Conservation (phyloP, 306 rosid genomes). For the Cicer pinnatifidum region DNA sequence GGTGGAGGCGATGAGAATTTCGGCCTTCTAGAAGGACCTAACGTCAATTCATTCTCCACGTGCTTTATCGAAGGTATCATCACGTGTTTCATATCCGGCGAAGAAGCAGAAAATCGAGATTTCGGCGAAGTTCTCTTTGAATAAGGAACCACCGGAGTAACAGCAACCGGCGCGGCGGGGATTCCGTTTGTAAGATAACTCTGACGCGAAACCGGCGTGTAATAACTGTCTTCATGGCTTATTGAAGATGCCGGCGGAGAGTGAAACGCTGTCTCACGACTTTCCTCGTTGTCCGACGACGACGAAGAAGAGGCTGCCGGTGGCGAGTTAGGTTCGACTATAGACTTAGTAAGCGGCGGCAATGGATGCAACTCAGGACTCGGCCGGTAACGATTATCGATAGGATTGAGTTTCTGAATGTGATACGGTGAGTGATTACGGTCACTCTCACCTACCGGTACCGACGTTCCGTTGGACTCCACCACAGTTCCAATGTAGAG, state of each 20-base stretch:
- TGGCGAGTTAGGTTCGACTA: slow-evolving; percentile 55
- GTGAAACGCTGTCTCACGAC: slow-evolving; percentile 69
- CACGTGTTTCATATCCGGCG: slow-evolving; percentile 48
- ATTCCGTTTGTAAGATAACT: slow-evolving; percentile 48
- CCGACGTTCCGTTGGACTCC: slow-evolving; percentile 62
- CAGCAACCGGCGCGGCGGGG: slow-evolving; percentile 31
- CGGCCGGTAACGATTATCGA: slow-evolving; percentile 69
- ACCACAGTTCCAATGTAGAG: slow-evolving; percentile 89
- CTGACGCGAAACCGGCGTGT: slow-evolving; percentile 74
- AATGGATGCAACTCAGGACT: slow-evolving; percentile 95
- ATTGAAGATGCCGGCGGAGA: slow-evolving; percentile 70
- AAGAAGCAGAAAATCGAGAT: slow-evolving; percentile 61
- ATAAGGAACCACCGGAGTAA: slow-evolving; percentile 53
- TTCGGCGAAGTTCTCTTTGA: slow-evolving; percentile 88
- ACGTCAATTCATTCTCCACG: slow-evolving; percentile 28
- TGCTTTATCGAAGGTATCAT: slow-evolving; percentile 46
- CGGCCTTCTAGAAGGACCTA: slow-evolving; percentile 52
- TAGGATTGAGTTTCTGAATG: slow-evolving; percentile 51
- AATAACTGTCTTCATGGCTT: slow-evolving; percentile 60
- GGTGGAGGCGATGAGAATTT: slow-evolving; percentile 79
- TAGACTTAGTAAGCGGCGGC: slow-evolving; percentile 60
- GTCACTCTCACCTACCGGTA: slow-evolving; percentile 38
- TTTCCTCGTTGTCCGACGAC: slow-evolving; percentile 52
- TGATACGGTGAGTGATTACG: slow-evolving; percentile 56
- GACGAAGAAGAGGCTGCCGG: slow-evolving; percentile 51